Conservation (phyloP, 2,329 filamentous ascomycete species). For the Monosporascus ibericus region DNA sequence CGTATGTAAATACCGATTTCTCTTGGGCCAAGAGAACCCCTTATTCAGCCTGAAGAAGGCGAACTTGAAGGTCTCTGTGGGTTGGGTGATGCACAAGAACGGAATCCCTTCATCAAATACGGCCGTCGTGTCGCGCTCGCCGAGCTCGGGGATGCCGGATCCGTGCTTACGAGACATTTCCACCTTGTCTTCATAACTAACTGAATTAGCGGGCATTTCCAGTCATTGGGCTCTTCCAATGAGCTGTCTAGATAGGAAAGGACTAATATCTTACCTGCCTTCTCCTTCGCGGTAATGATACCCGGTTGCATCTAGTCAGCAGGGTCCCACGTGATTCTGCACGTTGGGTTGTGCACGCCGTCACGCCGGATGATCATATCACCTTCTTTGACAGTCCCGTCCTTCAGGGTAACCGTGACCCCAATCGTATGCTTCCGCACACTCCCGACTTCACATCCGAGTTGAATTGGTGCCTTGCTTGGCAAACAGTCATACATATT, state of each 20-base stretch:
- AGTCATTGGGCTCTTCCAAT: background rate
- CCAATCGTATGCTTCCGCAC: background rate
- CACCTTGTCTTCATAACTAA: conserved; percentile 19
- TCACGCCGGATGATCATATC: conserved; percentile 13
- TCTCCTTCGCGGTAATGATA: conserved; percentile 11
- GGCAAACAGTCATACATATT: conserved; percentile 3
- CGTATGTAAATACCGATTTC: too few relatives aligned
- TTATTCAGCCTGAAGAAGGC: conserved; percentile 18
- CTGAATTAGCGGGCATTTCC: background rate
- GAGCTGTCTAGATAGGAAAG: too few relatives aligned
- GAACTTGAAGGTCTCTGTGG: conserved; percentile 14
- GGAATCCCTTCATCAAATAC: conserved; percentile 9
- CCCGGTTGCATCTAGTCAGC: conserved; percentile 8
- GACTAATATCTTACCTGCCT: background rate
- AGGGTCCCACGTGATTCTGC: conserved; percentile 18
- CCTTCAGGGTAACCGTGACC: conserved; percentile 6
- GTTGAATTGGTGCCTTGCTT: conserved; percentile 1
- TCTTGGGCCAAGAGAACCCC: conserved; percentile 12
- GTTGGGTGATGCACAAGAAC: conserved; percentile 12
- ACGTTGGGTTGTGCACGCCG: conserved; percentile 7
- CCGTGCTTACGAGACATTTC: conserved; percentile 25
- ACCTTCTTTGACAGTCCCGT: conserved; percentile 7
- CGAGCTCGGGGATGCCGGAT: conserved; percentile 3
- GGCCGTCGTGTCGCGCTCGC: conserved; percentile 1
- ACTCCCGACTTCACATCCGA: background rate